These are phyloP conservation scores for Carex cristatella DNA, from an alignment of 176 grass and related monocot genomes.

Conservation along the genomic window DNA sequence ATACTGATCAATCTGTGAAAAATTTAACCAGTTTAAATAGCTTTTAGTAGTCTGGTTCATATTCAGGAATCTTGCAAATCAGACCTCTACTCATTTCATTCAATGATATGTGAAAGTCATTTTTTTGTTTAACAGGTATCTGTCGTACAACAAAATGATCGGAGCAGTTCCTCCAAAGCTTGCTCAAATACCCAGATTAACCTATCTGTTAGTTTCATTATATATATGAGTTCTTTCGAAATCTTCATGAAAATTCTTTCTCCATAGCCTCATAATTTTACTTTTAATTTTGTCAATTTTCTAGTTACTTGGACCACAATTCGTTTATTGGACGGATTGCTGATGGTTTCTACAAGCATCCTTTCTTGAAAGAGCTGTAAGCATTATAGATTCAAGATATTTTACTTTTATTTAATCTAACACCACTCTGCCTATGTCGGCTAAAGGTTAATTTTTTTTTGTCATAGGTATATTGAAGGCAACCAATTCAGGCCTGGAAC, in stretches of 20 bases:
- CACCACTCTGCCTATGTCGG: background rate
- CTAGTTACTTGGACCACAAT: slow-evolving; percentile 81
- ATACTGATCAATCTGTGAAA: background rate
- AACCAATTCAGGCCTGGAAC: slow-evolving; percentile 80
- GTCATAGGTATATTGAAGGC: slow-evolving; percentile 71
- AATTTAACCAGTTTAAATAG: background rate
- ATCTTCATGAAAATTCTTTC: background rate
- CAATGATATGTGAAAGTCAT: background rate
- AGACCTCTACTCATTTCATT: background rate
- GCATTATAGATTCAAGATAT: slow-evolving; percentile 7
- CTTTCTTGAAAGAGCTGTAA: slow-evolving; percentile 87
- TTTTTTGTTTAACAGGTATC: slow-evolving; percentile 42
- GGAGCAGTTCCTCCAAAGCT: slow-evolving; percentile 73
- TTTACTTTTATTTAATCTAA: background rate
- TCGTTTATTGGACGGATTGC: slow-evolving; percentile 89
- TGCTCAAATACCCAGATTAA: slow-evolving; percentile 74
- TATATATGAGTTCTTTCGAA: background rate
- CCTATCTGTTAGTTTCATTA: slow-evolving; percentile 66
- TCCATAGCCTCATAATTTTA: background rate
- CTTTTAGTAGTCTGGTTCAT: background rate
- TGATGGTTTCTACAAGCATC: slow-evolving; percentile 86
- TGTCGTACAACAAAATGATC: slow-evolving; percentile 82
- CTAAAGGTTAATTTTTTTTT: background rate
- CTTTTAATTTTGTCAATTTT: background rate
- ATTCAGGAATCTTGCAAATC: background rate